Evolutionary conservation across 768 basidiomycete species (phyloP).

Genomic region (Suillus subaureus): DNA sequence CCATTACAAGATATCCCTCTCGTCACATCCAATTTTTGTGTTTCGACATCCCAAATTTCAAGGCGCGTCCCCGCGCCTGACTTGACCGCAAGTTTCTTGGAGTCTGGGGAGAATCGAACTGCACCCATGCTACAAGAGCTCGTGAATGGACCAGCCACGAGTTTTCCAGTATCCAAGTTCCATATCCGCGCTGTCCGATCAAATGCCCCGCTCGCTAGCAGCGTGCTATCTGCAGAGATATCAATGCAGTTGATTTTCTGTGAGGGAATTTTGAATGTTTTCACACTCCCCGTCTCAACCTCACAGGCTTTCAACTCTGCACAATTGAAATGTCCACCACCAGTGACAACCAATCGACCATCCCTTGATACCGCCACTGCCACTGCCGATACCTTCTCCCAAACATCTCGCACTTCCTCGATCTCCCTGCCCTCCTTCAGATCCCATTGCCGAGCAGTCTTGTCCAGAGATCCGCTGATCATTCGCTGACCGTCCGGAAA

Average conservation of each 20-base stretch:
- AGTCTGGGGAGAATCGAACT: background rate
- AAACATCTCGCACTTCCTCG: background rate
- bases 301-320: background rate
- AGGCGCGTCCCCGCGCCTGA: accelerated
- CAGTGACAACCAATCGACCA: background rate
- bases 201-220: background rate
- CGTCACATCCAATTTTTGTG: background rate
- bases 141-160: background rate
- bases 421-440: too few species aligned
- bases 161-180: background rate
- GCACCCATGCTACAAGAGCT: accelerated
- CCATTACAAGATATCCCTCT: too few species aligned
- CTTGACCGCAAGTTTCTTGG: background rate
- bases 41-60: background rate
- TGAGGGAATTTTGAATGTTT: background rate
- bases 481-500: too few species aligned
- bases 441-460: too few species aligned
- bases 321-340: too few species aligned
- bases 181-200: background rate
- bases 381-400: background rate
- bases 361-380: background rate
- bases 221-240: background rate
- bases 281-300: background rate
- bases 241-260: accelerated
- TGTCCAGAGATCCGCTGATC: too few species aligned